Evolutionary conservation across 2,329 filamentous ascomycete species (phyloP).

Genomic region (Verticillium dahliae): DNA sequence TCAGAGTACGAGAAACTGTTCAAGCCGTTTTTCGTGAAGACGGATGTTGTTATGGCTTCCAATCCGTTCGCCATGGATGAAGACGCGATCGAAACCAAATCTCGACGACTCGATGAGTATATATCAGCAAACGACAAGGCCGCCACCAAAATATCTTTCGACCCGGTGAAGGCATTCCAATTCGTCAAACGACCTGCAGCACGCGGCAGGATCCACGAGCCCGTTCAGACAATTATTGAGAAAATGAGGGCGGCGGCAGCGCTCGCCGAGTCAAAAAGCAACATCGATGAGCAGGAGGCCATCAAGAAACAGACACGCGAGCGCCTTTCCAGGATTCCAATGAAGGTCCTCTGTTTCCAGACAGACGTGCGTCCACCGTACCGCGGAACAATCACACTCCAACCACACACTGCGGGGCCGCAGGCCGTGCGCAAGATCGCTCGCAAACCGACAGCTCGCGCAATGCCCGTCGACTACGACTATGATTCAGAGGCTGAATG

Average conservation of each 20-base stretch:
- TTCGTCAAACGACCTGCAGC: constrained; percentile 28
- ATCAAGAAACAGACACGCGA: constrained; percentile 24
- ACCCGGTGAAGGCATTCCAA: constrained; percentile 39
- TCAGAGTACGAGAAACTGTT: constrained; percentile 66
- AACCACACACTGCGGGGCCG: constrained; percentile 36
- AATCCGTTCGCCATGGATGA: constrained; percentile 51
- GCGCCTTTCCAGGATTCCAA: constrained; percentile 46
- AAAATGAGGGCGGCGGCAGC: constrained; percentile 42
- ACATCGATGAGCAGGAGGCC: constrained; percentile 27
- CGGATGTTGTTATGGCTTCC: constrained; percentile 64
- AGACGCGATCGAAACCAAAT: constrained; percentile 46
- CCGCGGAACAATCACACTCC: constrained; percentile 63
- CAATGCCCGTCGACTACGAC: constrained; percentile 68
- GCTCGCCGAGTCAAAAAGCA: constrained; percentile 22
- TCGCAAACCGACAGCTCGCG: constrained; percentile 44
- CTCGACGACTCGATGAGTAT: constrained; percentile 44
- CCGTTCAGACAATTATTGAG: constrained; percentile 57
- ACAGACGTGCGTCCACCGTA: constrained; percentile 66
- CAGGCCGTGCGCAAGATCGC: constrained; percentile 44
- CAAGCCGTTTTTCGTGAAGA: constrained; percentile 72
- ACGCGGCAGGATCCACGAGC: constrained; percentile 41
- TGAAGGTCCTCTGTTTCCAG: constrained; percentile 57
- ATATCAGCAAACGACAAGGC: constrained; percentile 33
- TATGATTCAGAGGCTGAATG: constrained; percentile 85
- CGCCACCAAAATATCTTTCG: constrained; percentile 31